Evolutionary conservation across 2,329 filamentous ascomycete species (phyloP).

Genomic region (Microdochium nivale): DNA sequence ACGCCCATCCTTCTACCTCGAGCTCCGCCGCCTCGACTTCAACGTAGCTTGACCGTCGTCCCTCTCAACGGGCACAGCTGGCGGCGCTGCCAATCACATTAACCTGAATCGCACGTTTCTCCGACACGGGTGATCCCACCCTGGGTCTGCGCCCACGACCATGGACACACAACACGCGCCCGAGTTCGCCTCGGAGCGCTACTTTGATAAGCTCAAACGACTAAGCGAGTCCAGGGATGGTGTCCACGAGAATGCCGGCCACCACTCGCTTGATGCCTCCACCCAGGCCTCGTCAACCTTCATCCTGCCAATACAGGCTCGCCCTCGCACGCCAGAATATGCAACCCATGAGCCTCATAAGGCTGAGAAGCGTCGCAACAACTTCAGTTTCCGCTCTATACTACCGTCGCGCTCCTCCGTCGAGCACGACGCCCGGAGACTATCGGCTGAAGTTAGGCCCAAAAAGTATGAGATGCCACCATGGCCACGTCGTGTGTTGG

Average conservation of each 20-base stretch:
- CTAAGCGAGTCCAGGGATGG: constrained; percentile 38
- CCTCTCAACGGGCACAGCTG: background rate
- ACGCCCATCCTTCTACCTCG: constrained; percentile 15
- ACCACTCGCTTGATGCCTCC: constrained; percentile 14
- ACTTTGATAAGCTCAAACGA: constrained; percentile 53
- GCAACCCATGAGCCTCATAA: constrained; percentile 22
- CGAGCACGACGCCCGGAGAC: constrained; percentile 18
- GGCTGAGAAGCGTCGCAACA: constrained; percentile 18
- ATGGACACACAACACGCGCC: constrained; percentile 58
- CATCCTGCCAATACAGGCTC: constrained; percentile 35
- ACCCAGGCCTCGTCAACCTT: constrained; percentile 31
- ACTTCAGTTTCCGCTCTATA: constrained; percentile 21
- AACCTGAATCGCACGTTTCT: constrained; percentile 6
- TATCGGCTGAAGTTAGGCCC: constrained; percentile 14
- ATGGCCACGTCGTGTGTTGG: too few relatives aligned
- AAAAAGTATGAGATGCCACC: constrained; percentile 21
- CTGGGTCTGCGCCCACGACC: constrained; percentile 12
- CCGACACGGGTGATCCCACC: constrained; percentile 5
- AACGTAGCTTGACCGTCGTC: constrained; percentile 3
- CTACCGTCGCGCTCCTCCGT: constrained; percentile 19
- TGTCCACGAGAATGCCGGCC: constrained; percentile 21
- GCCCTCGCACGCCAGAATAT: constrained; percentile 20
- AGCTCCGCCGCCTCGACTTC: constrained; percentile 15
- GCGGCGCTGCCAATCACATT: constrained; percentile 7
- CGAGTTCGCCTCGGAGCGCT: constrained; percentile 58